phyloP scores from a whole-genome alignment of 208 protist species.

The Crithidia acanthocephali region DNA sequence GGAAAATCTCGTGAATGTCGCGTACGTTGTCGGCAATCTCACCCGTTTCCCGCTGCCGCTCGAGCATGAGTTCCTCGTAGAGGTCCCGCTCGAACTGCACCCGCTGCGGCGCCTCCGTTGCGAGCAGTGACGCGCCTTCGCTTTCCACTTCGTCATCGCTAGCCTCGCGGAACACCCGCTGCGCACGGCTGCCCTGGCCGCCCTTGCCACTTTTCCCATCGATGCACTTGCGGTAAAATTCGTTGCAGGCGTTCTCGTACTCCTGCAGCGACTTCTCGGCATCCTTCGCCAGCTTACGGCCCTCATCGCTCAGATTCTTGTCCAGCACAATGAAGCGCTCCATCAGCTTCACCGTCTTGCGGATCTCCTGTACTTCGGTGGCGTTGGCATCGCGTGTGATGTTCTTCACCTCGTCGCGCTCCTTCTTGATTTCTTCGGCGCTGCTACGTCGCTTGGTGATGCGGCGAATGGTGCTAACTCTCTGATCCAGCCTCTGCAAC shows the following conservation, averaged over 20 bases:
- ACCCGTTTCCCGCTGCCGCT: conserved; percentile 72
- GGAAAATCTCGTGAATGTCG: conserved; percentile 90
- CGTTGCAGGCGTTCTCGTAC: conserved; percentile 79
- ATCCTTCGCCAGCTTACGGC: conserved; percentile 77
- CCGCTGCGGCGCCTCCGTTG: conserved; percentile 41
- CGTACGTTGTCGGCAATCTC: conserved; percentile 88
- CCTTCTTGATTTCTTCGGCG: conserved; percentile 66
- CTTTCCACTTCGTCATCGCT: conserved; percentile 45
- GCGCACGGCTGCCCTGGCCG: conserved; percentile 25
- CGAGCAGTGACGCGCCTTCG: conserved; percentile 21
- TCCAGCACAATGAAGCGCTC: conserved; percentile 80
- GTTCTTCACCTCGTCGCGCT: conserved; percentile 75
- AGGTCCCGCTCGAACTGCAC: conserved; percentile 76
- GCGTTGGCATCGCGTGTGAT: conserved; percentile 58
- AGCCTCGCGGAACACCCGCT: conserved; percentile 19
- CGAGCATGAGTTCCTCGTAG: conserved; percentile 86
- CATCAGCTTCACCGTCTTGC: conserved; percentile 68
- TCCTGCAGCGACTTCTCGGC: conserved; percentile 62
- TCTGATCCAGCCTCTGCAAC: conserved; percentile 66
- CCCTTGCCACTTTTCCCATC: conserved; percentile 62
- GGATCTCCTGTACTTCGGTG: conserved; percentile 73
- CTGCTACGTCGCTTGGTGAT: conserved; percentile 80
- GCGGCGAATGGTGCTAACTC: conserved; percentile 63
- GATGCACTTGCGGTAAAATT: conserved; percentile 88
- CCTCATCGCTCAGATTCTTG: conserved; percentile 61